phyloP scores from a whole-genome alignment of 78 protist species.

The Blattamonas nauphoetae region DNA sequence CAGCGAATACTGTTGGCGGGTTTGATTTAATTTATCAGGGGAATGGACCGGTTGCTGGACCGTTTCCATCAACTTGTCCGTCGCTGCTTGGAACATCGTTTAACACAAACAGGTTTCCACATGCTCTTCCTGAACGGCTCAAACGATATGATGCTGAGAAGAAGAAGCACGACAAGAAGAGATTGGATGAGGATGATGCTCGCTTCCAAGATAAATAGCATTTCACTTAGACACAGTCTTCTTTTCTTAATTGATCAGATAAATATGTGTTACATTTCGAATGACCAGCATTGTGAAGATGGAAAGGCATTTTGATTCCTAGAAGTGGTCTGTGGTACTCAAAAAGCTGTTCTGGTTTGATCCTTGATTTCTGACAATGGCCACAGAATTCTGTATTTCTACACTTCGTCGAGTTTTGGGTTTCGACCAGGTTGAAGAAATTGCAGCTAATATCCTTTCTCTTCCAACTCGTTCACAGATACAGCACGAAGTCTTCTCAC shows the following conservation, averaged over 20 bases:
- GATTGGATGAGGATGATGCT: too few relatives aligned
- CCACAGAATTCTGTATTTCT: not conserved
- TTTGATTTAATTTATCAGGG: constrained; percentile 34
- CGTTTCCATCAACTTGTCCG: not conserved
- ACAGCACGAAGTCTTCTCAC: not conserved
- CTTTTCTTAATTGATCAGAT: too few relatives aligned
- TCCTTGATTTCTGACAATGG: too few relatives aligned
- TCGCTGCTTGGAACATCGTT: not conserved
- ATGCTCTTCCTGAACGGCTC: not conserved
- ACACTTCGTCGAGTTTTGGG: not conserved
- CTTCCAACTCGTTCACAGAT: not conserved
- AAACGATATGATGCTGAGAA: not conserved
- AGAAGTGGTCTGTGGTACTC: too few relatives aligned
- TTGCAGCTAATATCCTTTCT: not conserved
- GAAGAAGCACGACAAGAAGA: too few relatives aligned
- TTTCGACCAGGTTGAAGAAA: not conserved
- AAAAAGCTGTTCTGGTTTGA: too few relatives aligned
- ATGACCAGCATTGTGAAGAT: too few relatives aligned
- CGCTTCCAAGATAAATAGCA: too few relatives aligned
- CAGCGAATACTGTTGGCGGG: constrained; percentile 23
- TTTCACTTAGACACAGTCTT: too few relatives aligned
- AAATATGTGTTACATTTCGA: too few relatives aligned
- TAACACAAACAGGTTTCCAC: not conserved
- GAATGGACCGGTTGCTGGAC: not conserved
- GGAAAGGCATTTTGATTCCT: too few relatives aligned